A percentile compares a stretch with the other conserved stretches of the same genome.
phyloP scores from a whole-genome alignment of 2,329 filamentous ascomycete genomes.

The Arthrinium puccinioides region DNA sequence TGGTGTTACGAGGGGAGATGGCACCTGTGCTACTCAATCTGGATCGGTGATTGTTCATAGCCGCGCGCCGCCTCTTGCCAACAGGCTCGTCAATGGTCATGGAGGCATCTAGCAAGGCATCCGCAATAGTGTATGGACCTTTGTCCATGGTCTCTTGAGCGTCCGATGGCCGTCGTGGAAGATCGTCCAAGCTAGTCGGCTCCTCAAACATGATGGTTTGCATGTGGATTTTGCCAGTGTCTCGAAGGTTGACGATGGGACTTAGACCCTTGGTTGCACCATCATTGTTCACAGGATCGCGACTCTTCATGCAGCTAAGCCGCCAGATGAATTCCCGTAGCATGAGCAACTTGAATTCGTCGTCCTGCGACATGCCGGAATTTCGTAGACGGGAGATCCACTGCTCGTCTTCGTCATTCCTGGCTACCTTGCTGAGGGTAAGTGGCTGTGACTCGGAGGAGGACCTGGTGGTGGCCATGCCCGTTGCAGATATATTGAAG shows the following conservation, averaged over 20 bases:
- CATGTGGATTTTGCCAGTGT: conserved; percentile 62
- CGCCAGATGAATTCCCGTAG: conserved; percentile 90
- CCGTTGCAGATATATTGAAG: conserved; percentile 57
- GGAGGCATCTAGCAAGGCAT: conserved; percentile 86
- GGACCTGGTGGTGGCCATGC: conserved; percentile 44
- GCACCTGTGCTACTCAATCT: conserved; percentile 30
- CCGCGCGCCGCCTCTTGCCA: conserved; percentile 43
- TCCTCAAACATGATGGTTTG: conserved; percentile 94
- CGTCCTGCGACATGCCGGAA: conserved; percentile 72
- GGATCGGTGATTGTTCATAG: conserved; percentile 42
- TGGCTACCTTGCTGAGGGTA: conserved; percentile 56
- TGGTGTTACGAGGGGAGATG: conserved; percentile 28
- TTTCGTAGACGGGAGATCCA: conserved; percentile 84
- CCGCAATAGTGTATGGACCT: conserved; percentile 71
- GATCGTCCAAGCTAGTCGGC: conserved; percentile 44
- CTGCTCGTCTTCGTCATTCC: conserved; percentile 88
- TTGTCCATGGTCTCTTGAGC: conserved; percentile 25
- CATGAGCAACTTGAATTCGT: conserved; percentile 83
- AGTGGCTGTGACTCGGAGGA: conserved; percentile 49
- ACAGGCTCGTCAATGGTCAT: conserved; percentile 72
- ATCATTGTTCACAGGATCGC: conserved; percentile 37
- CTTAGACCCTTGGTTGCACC: conserved; percentile 45
- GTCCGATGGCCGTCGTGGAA: conserved; percentile 21
- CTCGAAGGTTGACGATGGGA: conserved; percentile 66
- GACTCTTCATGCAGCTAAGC: conserved; percentile 63